Evolutionary conservation across 805 yeast species (phyloP).

Genomic region (Hanseniaspora valbyensis): DNA sequence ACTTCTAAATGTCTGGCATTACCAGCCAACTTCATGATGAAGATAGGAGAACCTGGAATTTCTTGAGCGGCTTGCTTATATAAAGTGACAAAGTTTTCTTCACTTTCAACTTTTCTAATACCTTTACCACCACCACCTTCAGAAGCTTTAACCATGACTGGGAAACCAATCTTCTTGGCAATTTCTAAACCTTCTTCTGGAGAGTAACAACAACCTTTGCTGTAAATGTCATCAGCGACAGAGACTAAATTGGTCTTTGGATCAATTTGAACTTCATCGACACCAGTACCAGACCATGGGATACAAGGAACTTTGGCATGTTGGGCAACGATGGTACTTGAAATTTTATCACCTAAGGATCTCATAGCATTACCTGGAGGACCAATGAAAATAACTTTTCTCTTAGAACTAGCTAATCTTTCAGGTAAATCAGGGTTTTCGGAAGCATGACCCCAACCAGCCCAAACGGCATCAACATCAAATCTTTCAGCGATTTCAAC

Average conservation of each 20-base stretch:
- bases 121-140: slow-evolving; percentile 99
- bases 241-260: slow-evolving; percentile 66
- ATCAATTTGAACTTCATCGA: slow-evolving; percentile 67
- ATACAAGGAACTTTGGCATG: slow-evolving; percentile 97
- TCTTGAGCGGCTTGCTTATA: slow-evolving; percentile 94
- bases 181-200: slow-evolving; percentile 83
- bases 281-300: slow-evolving; percentile 99
- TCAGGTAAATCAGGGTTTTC: slow-evolving; percentile 95
- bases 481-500: slow-evolving; percentile 96
- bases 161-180: slow-evolving; percentile 86
- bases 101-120: slow-evolving; percentile 87
- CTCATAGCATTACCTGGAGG: slow-evolving; percentile 99
- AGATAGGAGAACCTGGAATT: slow-evolving; percentile 97
- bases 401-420: slow-evolving; percentile 81
- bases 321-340: slow-evolving; percentile 97
- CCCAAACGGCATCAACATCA: slow-evolving; percentile 98
- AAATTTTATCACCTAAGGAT: slow-evolving; percentile 96
- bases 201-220: slow-evolving; percentile 73
- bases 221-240: slow-evolving; percentile 72
- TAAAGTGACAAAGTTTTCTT: slow-evolving; percentile 60
- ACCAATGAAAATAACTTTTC: slow-evolving; percentile 86
- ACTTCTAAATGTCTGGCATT: slow-evolving; percentile 97
- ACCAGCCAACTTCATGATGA: slow-evolving; percentile 95
- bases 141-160: slow-evolving; percentile 97
- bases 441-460: slow-evolving; percentile 99